Base-by-base conservation (phyloP, 164 flowering plant species). In the Nymphaea thermarum region DNA sequence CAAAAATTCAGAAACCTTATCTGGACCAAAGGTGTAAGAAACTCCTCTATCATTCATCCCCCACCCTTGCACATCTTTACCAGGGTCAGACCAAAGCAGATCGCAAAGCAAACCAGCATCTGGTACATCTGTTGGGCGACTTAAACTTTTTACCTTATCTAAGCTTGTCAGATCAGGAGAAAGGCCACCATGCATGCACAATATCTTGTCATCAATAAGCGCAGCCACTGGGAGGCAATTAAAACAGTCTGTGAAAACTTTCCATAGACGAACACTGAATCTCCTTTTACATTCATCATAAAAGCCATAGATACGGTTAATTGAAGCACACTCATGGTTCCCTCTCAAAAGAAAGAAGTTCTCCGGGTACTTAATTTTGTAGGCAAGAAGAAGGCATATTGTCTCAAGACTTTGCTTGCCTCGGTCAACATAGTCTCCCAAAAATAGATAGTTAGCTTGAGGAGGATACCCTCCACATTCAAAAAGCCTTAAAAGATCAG, bases 171-270 rank as follows among this genome's bases (percentile, higher is more conserved):
- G 64, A 63, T 90, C 96, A 60, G 96, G 96, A 61, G 96, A 90
- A 65, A 90, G 91, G 41, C 93, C 96, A 72, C 96, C 96, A 77
- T 90, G 96, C 96, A 89, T 87, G 82, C 96, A 90, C 67, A 90
- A 71, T 67, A 90, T 90, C 66, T 90, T 90, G 67, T 88, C 92
- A 70, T 90, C 93, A 62, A 90, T 82, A 10, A 90, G 82, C 67
- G 93, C 96, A 67, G 96, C 89, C 71, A 90, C 89, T 67, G 96
- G 96, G 43, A 90, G 86, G 71, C 96, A 90, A 66, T 87, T 90
- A 64, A 90, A 90, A 67, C 93, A 84, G 42, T 90, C 93, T 4
- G 88, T 85, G 63, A 90, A 90, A 15, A 68, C 71, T 73, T 86
- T 90, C 96, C 96, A 90, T 4, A 87, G 14, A 66, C 86, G 82